A percentile compares a stretch with the other conserved stretches of the same genome.
These are phyloP conservation scores for Triticum dicoccoides DNA, from an alignment of 176 grass and related monocot genomes.

Conservation along the genomic window DNA sequence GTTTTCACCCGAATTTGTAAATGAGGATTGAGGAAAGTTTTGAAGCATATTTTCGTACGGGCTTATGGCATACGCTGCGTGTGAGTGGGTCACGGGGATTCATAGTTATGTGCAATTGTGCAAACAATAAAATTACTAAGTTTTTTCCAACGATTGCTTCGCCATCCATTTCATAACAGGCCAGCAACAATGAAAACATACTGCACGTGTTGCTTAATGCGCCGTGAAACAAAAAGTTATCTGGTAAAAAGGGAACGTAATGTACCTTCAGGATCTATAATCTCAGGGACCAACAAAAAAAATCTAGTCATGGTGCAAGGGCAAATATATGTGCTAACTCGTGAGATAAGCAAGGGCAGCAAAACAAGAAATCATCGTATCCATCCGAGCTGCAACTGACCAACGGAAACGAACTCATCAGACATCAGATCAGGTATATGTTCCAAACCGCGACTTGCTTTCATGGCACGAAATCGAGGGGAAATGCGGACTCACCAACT, in stretches of 20 bases:
- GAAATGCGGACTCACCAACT: background rate
- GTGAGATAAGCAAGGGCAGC: background rate
- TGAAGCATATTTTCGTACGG: background rate
- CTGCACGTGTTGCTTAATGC: background rate
- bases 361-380: background rate
- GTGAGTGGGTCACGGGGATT: background rate
- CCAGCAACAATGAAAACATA: background rate
- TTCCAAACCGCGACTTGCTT: background rate
- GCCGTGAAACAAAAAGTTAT: too few species aligned
- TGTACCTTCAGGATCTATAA: background rate
- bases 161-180: background rate
- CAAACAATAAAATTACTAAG: background rate
- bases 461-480: too few species aligned
- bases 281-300: too few species aligned
- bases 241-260: too few species aligned
- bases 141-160: background rate
- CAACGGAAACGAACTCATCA: background rate
- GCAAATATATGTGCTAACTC: too few species aligned
- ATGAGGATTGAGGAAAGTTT: background rate
- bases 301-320: too few species aligned
- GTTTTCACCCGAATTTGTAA: background rate
- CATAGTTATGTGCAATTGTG: too few species aligned
- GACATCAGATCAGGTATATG: background rate
- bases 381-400: background rate
- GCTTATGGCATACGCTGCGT: background rate